Base-by-base conservation (phyloP, 2,329 filamentous ascomycete genomes). In the Periglandula ipomoeae region DNA sequence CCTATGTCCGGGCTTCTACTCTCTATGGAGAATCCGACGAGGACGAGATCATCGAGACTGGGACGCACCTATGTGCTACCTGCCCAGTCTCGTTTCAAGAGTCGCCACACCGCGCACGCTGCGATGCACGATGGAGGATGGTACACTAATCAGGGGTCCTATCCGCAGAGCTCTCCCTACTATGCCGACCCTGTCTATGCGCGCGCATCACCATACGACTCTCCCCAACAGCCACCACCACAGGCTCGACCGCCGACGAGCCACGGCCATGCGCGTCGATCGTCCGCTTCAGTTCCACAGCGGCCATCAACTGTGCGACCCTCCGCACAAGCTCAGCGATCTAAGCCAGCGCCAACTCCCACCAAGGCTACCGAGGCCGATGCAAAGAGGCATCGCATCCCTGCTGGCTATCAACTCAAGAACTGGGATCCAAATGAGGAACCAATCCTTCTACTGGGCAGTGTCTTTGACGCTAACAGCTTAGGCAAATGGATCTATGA, bases 401-500 rank as follows among this genome's bases (percentile, higher is more conserved):
- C 93, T 2, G 68, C 82, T 1, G 91, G 93, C 53, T 98, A 94
- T 72, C 95, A 89, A 23, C 82, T 91, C 64, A 97, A 97, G 77
- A 95, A 97, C 73, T 97, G 93, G 93, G 93, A 98, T 65, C 91
- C 91, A 1, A 83, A 81, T 24, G 91, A 97, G 72, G 83, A 89
- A 58, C 93, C 93, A 46, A 96, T 98, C 64, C 84, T 96, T 63
- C 79, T 98, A 23, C 78, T 97, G 20, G 93, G 93, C 45, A 95
- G 88, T 63, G 93, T 97, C 49, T 97, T 97, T 62, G 93, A 97
- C 64, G 88, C 91, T 62, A 96, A 97, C 76, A 95, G 89, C 23
- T 78, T 98, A 26, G 93, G 93, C 61, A 96, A 96, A 71, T 98
- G 93, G 93, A 94, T 98, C 62, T 98, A 95, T 69, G 93, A 97